phyloP scores from a whole-genome alignment of 805 yeast genomes.

The Isabelozyma gotoi region DNA sequence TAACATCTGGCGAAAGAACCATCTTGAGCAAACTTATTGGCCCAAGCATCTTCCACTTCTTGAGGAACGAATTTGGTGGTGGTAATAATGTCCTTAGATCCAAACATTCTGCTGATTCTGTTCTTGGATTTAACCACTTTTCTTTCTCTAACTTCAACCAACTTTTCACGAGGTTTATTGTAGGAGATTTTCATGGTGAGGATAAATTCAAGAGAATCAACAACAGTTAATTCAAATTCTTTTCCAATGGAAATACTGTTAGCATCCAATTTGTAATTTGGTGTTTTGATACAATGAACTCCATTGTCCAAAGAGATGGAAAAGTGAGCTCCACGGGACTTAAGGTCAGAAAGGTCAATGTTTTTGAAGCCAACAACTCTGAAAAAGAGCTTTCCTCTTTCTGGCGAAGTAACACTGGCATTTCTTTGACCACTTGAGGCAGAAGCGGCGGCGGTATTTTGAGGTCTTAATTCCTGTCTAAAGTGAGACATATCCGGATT shows the following conservation, averaged over 20 bases:
- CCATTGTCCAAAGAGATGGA: constrained; percentile 74
- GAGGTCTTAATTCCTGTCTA: constrained; percentile 4
- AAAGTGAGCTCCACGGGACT: constrained; percentile 46
- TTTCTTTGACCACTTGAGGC: not conserved
- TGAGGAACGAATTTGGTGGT: constrained; percentile 53
- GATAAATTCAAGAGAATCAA: constrained; percentile 58
- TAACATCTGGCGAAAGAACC: constrained; percentile 88
- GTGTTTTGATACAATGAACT: constrained; percentile 71
- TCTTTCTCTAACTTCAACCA: constrained; percentile 61
- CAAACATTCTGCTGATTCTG: constrained; percentile 47
- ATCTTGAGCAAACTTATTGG: constrained; percentile 66
- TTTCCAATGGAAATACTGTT: constrained; percentile 49
- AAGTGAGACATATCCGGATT: constrained; percentile 1
- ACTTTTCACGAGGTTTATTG: constrained; percentile 46
- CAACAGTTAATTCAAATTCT: constrained; percentile 77
- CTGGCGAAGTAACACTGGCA: constrained; percentile 13
- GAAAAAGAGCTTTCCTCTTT: constrained; percentile 57
- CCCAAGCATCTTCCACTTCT: constrained; percentile 60
- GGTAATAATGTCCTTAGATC: constrained; percentile 47
- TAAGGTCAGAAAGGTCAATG: constrained; percentile 48
- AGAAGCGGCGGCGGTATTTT: too few species aligned
- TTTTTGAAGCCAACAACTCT: constrained; percentile 47
- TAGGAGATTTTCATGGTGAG: constrained; percentile 72
- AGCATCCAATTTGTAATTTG: constrained; percentile 41
- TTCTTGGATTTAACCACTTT: constrained; percentile 46